Evolutionary conservation across 2,329 filamentous ascomycete species (phyloP), one percentile per base, ranked within the genome.

Genomic region (Aciculosporium take): DNA sequence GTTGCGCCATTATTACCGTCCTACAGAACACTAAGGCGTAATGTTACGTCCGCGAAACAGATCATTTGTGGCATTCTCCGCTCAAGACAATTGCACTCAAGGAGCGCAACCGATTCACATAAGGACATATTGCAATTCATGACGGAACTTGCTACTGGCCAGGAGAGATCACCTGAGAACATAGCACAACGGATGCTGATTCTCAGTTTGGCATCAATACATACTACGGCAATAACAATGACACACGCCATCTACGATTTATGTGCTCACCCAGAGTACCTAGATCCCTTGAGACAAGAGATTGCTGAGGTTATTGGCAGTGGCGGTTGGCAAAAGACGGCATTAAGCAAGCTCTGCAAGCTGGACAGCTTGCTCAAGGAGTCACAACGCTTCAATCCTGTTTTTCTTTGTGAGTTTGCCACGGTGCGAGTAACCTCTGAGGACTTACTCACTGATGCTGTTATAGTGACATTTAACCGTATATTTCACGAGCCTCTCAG

Each of bases 161-260:
- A 53, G 59, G 4, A 52, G 54, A 12, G 36, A 21, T 37, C 64
- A 39, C 75, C 58, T 27, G 83, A 83, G 52, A 69, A 82, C 54
- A 61, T 67, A 0, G 63, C 76, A n/a, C 59, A 56, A 8, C 80
- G 79, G 25, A 81, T 88, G 52, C 70, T 84, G 28, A 69, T 93
- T 1, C 83, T 87, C 0, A 71, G 80, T 41, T 76, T 87, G 32
- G 62, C 58, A 1, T 62, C 64, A 3, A 62, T 67, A 13, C 64
- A 68, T 46, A 66, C 61, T 5, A 66, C 65, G 0, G 59, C 60
- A 1, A 58, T 63, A 25, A 42, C 54, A 3, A 21, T 59, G 1
- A 56, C 56, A 2, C 58, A 64, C 15, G 48, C 59, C 3, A 47
- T 71, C 30, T 58, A 58, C 30, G 62, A 69, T 29, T 46, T 71